These are phyloP conservation scores for Suillus weaverae DNA, from an alignment of 768 basidiomycete genomes.

Conservation along the genomic window DNA sequence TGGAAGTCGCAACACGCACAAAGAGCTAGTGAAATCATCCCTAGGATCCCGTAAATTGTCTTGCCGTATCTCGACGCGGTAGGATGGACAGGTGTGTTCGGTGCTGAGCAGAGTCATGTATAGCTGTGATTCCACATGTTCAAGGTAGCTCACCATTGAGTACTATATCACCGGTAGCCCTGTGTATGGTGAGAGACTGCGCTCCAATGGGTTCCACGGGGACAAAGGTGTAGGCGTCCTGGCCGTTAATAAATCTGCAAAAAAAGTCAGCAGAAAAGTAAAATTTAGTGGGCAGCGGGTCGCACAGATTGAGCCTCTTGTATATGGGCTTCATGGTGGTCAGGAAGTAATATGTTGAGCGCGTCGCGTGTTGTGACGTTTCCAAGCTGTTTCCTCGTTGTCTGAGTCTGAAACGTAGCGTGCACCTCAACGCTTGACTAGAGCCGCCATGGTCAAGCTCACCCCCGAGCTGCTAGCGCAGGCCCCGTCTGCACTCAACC, in stretches of 20 bases:
- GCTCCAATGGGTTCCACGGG: conserved; percentile 61
- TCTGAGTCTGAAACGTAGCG: conserved; percentile 37
- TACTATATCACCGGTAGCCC: conserved; percentile 72
- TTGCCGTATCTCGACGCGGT: conserved; percentile 61
- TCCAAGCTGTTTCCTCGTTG: conserved; percentile 29
- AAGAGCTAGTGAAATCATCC: conserved; percentile 72
- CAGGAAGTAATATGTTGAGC: conserved; percentile 15
- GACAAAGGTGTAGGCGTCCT: conserved; percentile 79
- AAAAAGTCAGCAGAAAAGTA: conserved; percentile 15
- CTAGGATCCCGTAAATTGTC: conserved; percentile 73
- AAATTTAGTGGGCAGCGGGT: conserved; percentile 8
- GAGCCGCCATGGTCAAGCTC: conserved; percentile 71
- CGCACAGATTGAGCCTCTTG: conserved; percentile 72
- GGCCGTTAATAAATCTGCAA: conserved; percentile 62
- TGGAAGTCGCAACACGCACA: conserved; percentile 45
- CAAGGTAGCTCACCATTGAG: conserved; percentile 55
- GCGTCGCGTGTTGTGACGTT: conserved; percentile 11
- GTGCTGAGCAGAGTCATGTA: conserved; percentile 38
- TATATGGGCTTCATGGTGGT: conserved; percentile 65
- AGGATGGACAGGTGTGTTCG: conserved; percentile 52
- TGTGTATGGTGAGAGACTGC: conserved; percentile 69
- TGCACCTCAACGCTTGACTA: conserved; percentile 12
- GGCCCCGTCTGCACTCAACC: conserved; percentile 74
- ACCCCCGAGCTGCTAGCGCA: conserved; percentile 91
- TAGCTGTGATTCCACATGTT: neutral